Base-by-base conservation (phyloP, 2,329 filamentous ascomycete species). In the Mariannaea elegans region DNA sequence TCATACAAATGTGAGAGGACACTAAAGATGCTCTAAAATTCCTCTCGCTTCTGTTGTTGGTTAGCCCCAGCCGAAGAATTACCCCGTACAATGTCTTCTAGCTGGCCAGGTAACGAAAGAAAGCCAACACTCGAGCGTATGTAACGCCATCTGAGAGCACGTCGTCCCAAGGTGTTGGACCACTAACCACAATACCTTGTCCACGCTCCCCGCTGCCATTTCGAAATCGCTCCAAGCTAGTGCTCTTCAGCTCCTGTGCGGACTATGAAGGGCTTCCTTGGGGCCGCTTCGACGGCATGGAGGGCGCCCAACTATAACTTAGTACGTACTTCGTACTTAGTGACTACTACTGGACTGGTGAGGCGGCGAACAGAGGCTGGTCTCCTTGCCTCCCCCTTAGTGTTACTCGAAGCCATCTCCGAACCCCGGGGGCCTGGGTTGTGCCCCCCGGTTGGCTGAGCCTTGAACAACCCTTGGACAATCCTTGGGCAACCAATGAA, bases 141-240 rank as follows among this genome's bases (percentile, higher is more conserved):
- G 27, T 39, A 51, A 46, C 29, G 9, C 39, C 47, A 36, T 29
- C 45, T 39, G 49, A 39, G 46, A 36, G 54, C 46, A 46, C 47
- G 7, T 36, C 27, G n/a, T n/a, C n/a, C 18, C 13, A 31, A 24
- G 38, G 24, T 13, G 42, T 52, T 52, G 49, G 32, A 24, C 47
- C 32, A 51, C 55, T 44, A 41, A 21, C 32, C 39, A 31, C 44
- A 31, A 49, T 38, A 23, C 24, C 16, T 14, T 16, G 34, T 23
- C 32, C 24, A n/a, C n/a, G 47, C 34, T 32, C 52, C 45, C 52
- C 44, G 44, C 55, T 57, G 55, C 47, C 48, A 53, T 48, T 53
- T 41, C 48, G 38, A 44, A 53, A 41, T 46, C 42, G 14, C 21
- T 34, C 44, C 36, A 48, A 32, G 27, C 42, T 59, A 59, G 45